Conservation (phyloP, 2,329 filamentous ascomycete species). For the Aspergillus ibericus region DNA sequence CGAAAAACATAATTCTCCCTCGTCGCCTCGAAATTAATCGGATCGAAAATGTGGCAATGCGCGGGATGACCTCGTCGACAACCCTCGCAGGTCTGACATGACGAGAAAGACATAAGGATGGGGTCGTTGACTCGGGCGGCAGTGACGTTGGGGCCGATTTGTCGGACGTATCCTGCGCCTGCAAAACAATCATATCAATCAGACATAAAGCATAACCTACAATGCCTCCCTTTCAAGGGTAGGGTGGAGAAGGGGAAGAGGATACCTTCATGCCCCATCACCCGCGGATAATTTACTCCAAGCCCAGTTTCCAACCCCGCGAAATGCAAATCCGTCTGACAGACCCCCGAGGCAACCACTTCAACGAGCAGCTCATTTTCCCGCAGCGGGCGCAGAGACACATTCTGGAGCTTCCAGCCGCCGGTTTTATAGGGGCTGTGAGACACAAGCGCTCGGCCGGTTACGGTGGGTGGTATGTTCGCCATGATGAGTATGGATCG, state of each 20-base stretch:
- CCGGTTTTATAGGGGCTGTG: slow-evolving; percentile 14
- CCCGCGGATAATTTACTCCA: slow-evolving; percentile 46
- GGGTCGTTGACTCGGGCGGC: slow-evolving; percentile 48
- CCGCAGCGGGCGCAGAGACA: slow-evolving; percentile 12
- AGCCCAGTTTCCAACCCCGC: slow-evolving; percentile 39
- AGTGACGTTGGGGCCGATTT: slow-evolving; percentile 44
- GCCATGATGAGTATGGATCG: neutral
- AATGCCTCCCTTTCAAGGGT: too few species aligned
- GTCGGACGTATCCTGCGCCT: slow-evolving; percentile 50
- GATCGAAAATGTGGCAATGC: slow-evolving; percentile 52
- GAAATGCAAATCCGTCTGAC: slow-evolving; percentile 56
- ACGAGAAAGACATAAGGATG: slow-evolving; percentile 51
- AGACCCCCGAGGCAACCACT: slow-evolving; percentile 56
- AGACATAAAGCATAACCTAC: too few species aligned
- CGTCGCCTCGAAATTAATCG: slow-evolving; percentile 44
- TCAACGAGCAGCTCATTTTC: slow-evolving; percentile 55
- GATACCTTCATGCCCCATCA: slow-evolving; percentile 56
- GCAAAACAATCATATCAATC: neutral
- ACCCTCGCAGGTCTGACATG: slow-evolving; percentile 49
- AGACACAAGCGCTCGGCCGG: slow-evolving; percentile 12
- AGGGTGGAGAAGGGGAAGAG: neutral
- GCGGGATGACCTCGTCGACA: slow-evolving; percentile 50
- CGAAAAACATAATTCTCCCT: slow-evolving; percentile 10
- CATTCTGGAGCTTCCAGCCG: slow-evolving; percentile 17
- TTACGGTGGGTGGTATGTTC: neutral